phyloP scores from a whole-genome alignment of 169 alveolate genomes.

The Sarcocystis neurona region DNA sequence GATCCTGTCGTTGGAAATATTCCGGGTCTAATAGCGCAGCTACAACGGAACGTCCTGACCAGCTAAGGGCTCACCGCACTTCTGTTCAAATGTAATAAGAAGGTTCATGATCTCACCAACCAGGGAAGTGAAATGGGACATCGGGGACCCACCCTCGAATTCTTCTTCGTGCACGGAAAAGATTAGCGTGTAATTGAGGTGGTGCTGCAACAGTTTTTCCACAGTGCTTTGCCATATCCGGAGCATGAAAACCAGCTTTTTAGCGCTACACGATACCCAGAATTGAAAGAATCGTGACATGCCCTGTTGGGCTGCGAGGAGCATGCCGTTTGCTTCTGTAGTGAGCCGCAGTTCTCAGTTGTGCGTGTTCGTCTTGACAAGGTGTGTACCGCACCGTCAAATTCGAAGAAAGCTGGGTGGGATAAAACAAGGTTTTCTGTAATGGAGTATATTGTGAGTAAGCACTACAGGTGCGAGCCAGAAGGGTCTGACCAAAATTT shows the following conservation, averaged over 20 bases:
- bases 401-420: constrained; percentile 65
- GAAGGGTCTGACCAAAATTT: constrained; percentile 30
- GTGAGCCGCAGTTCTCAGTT: neutral
- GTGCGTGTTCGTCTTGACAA: neutral
- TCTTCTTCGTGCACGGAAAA: constrained; percentile 62
- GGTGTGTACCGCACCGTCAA: constrained; percentile 37
- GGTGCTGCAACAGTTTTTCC: constrained; percentile 23
- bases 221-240: neutral
- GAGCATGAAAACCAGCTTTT: no score
- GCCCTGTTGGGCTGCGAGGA: constrained; percentile 66
- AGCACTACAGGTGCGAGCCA: neutral
- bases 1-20: constrained; percentile 47
- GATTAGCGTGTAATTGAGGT: constrained; percentile 42
- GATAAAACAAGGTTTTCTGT: constrained; percentile 55
- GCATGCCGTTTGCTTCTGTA: constrained; percentile 62
- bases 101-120: neutral
- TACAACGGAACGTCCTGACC: neutral
- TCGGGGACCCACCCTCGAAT: constrained; percentile 59
- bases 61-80: constrained; percentile 44
- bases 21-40: neutral
- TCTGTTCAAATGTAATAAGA: neutral
- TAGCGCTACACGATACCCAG: constrained; percentile 54
- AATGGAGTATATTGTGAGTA: neutral
- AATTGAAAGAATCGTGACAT: constrained; percentile 56
- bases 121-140: neutral